Conservation (phyloP, 495 filamentous ascomycete species). For the Lophiotrema nucula region DNA sequence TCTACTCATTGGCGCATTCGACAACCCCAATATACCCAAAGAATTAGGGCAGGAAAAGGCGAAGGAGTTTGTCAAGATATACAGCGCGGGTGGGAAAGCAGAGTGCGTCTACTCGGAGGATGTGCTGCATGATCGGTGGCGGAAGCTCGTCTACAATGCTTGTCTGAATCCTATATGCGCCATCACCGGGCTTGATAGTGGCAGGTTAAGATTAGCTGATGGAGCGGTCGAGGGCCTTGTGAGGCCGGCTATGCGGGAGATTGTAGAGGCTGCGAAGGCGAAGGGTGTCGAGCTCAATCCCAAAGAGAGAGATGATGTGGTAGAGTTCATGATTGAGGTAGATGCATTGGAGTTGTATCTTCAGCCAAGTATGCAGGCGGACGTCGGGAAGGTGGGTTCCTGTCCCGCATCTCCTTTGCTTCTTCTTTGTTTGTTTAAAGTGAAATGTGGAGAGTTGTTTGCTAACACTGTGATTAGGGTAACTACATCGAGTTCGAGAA, state of each 20-base stretch:
- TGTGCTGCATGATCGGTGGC: constrained; percentile 37
- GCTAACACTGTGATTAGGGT: constrained; percentile 36
- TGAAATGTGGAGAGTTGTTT: not conserved
- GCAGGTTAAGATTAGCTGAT: constrained; percentile 37
- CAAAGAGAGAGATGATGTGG: constrained; percentile 40
- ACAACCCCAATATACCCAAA: constrained; percentile 21
- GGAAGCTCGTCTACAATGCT: constrained; percentile 42
- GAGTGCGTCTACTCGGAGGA: constrained; percentile 25
- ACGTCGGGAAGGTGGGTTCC: constrained; percentile 43
- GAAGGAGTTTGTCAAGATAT: constrained; percentile 35
- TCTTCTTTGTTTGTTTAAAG: not conserved
- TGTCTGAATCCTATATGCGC: constrained; percentile 39
- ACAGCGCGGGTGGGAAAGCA: constrained; percentile 36
- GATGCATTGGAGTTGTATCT: constrained; percentile 46
- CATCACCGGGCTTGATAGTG: constrained; percentile 51
- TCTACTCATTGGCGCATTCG: constrained; percentile 38
- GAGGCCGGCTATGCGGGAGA: constrained; percentile 45
- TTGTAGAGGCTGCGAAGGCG: constrained; percentile 38
- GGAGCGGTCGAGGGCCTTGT: constrained; percentile 34
- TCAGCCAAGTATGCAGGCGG: constrained; percentile 50
- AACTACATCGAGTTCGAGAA: constrained; percentile 56
- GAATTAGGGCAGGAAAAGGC: constrained; percentile 12
- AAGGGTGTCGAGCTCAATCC: constrained; percentile 41
- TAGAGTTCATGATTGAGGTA: constrained; percentile 39
- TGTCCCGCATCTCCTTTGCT: not conserved